Evolutionary conservation across 2,329 filamentous ascomycete genomes (phyloP), one percentile per base, ranked within the genome.

Genomic region (Dactylellina parvicollis): DNA sequence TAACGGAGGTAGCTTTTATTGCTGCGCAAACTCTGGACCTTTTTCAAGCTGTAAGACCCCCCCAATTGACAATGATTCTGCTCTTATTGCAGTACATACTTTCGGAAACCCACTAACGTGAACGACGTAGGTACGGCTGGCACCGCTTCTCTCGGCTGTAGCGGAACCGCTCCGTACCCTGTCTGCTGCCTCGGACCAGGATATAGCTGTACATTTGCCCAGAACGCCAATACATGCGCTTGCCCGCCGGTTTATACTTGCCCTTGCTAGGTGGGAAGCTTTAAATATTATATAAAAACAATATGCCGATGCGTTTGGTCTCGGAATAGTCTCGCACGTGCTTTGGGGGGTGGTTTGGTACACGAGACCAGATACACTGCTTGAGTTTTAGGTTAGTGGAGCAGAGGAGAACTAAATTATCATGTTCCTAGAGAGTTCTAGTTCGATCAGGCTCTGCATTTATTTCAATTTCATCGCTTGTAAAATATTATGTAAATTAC

Each of bases 121-220:
- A 44, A 10, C 3, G 34, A 10, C 5, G 30, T 12, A 34, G 46
- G 4, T 47, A 7, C 12, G 46, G 34, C 42, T 47, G 55, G 55
- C 40, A 46, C 40, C 8, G 55, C 55, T 8, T 12, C 20, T 34
- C 2, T 59, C 14, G 55, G 55, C 2, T 59, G 55, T 40, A 4
- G 8, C 4, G 24, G 24, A 22, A 59, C 22, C 16, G 38, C 55
- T n/a, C 55, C 55, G 16, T 69, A 69, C 18, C 64, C 64, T 30
- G 64, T 52, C 28, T 69, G 64, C 38, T 69, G 64, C 38, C 26
- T 44, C 10, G 64, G 64, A 46, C 64, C 64, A 9, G 64, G 55
- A 54, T 69, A 69, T 36, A 69, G 57, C 55, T 69, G 64, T n/a
- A 69, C 57, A n/a, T 69, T 69, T 14, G 55, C 64, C 16, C 32